Base-by-base conservation (phyloP, 306 rosid species). In the Clitoria ternatea region DNA sequence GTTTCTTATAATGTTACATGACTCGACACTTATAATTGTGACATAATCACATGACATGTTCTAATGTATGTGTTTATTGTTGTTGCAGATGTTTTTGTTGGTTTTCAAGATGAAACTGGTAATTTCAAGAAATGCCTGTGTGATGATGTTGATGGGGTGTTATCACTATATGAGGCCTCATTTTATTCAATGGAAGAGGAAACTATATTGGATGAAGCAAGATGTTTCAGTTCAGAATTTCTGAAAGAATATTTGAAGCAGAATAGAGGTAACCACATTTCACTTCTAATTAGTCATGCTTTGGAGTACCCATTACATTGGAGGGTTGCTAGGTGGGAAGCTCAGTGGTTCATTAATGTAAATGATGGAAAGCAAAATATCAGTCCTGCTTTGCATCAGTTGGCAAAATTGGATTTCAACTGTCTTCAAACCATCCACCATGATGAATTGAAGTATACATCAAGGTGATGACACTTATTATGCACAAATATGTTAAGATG, bases 231-330 rank as follows among this genome's bases (percentile, higher is more conserved):
- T 0, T 2, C 69, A 7, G 24, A 64, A 5, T n/a, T 6, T 64
- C 54, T 64, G 2, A 64, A 26, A 26, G 39, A 43, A 1, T 64
- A 26, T 64, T n/a, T 42, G 52, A 24, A 24, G 6, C 27, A 7
- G 6, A 49, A 49, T 20, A 49, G 30, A 8, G 22, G 8, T 49
- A 4, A 49, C 30, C 29, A 49, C 30, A 19, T 20, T 11, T 61
- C 68, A 61, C 13, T 39, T 36, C 12, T n/a, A n/a, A n/a, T n/a
- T n/a, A n/a, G n/a, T n/a, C n/a, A n/a, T n/a, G n/a, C n/a, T n/a
- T n/a, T n/a, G 52, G 52, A 62, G 23, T 36, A 39, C 23, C 69
- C 69, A 22, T 10, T 62, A 23, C 69, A 62, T 62, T 62, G 69
- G 69, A 62, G 69, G 14, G 7, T 23, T 39, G n/a, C 69, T 22